These are phyloP conservation scores for Pichia sp. DNA, from an alignment of 1,139 yeast species.

Conservation along the genomic window DNA sequence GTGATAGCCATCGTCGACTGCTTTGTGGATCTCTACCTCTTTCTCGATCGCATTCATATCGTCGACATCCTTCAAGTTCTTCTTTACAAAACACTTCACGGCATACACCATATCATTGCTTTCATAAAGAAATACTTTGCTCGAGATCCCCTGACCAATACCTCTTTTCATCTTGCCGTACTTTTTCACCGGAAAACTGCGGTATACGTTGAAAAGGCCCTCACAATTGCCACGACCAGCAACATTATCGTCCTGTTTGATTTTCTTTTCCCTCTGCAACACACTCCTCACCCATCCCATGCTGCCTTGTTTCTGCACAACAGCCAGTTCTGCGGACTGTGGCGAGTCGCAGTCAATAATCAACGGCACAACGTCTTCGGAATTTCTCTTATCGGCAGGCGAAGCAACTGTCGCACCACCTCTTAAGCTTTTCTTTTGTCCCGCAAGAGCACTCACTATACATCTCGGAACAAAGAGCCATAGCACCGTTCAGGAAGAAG, in stretches of 20 bases:
- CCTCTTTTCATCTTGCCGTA: conserved; percentile 21
- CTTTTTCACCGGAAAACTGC: conserved; percentile 16
- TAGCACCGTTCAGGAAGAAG: too few relatives aligned
- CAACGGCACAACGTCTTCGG: neutral
- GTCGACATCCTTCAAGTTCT: conserved; percentile 36
- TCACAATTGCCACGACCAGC: neutral
- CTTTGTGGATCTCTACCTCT: conserved; percentile 33
- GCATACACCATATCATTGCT: conserved; percentile 36
- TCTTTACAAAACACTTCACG: conserved; percentile 36
- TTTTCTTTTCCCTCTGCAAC: neutral
- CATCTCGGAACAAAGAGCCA: too few relatives aligned
- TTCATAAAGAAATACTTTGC: conserved; percentile 13
- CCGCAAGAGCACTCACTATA: neutral
- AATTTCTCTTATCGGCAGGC: neutral
- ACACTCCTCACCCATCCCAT: neutral
- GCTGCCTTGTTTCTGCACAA: neutral
- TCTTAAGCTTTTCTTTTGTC: neutral
- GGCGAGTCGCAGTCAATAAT: too few relatives aligned
- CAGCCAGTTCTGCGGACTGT: neutral
- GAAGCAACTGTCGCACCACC: neutral
- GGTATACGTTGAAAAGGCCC: neutral
- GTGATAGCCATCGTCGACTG: conserved; percentile 27
- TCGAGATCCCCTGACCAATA: conserved; percentile 35
- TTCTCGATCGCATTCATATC: conserved; percentile 34
- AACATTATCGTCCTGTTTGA: neutral